phyloP scores from a whole-genome alignment of 108 stramenopile genomes.

The Chaetoceros muelleri region DNA sequence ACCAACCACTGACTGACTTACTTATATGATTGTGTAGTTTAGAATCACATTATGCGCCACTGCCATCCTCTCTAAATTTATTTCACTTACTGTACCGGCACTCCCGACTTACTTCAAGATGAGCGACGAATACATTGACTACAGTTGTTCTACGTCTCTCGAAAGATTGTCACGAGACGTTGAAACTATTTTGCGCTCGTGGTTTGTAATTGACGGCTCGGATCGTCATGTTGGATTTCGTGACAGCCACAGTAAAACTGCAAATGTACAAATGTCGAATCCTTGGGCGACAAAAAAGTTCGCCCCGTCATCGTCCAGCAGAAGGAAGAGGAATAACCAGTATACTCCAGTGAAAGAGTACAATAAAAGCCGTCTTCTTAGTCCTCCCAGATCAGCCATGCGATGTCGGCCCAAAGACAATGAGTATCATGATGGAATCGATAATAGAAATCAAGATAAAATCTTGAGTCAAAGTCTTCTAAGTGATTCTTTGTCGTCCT shows the following conservation, averaged over 20 bases:
- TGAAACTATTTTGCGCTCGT: slow-evolving; percentile 54
- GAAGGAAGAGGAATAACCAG: background rate
- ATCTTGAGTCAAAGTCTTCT: background rate
- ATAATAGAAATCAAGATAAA: background rate
- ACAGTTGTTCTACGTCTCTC: slow-evolving; percentile 71
- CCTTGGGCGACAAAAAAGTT: background rate
- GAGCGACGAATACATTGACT: slow-evolving; percentile 83
- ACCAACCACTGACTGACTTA: too few relatives aligned
- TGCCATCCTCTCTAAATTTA: too few relatives aligned
- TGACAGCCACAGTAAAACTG: background rate
- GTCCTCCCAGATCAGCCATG: background rate
- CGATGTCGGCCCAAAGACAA: background rate
- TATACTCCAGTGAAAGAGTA: background rate
- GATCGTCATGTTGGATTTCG: slow-evolving; percentile 58
- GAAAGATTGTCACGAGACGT: slow-evolving; percentile 75
- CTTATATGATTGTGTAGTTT: too few relatives aligned
- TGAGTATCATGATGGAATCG: background rate
- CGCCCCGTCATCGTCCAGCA: background rate
- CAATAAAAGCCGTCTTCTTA: background rate
- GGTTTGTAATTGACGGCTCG: slow-evolving; percentile 66
- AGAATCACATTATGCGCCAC: too few relatives aligned
- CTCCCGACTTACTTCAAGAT: slow-evolving; percentile 10
- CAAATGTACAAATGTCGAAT: background rate
- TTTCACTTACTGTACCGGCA: too few relatives aligned
- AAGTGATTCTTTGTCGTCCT: background rate